phyloP scores from a whole-genome alignment of 441 rosid species.

The Kokia cookei region DNA sequence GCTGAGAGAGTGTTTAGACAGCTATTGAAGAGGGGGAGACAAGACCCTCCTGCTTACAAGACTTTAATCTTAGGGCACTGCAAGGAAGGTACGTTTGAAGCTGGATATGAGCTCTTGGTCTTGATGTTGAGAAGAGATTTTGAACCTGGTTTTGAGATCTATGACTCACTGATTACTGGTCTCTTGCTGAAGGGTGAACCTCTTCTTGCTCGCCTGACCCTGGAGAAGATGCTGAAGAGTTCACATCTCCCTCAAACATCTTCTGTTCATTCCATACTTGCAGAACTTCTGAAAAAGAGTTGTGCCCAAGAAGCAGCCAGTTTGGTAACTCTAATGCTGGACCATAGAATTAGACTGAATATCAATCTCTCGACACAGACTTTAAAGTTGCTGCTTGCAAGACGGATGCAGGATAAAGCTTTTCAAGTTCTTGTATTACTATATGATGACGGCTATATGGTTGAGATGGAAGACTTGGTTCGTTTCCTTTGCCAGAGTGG shows the following conservation, averaged over 20 bases:
- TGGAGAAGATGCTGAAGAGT: slow-evolving; percentile 70
- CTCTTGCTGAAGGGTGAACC: slow-evolving; percentile 52
- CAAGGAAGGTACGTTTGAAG: slow-evolving; percentile 50
- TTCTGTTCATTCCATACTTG: slow-evolving; percentile 49
- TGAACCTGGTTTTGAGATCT: slow-evolving; percentile 58
- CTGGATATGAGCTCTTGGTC: slow-evolving; percentile 59
- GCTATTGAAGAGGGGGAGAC: slow-evolving; percentile 76
- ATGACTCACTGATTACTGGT: slow-evolving; percentile 48
- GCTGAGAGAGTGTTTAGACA: slow-evolving; percentile 74
- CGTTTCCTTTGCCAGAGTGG: slow-evolving; percentile 41
- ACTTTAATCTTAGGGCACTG: slow-evolving; percentile 74
- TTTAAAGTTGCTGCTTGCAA: slow-evolving; percentile 43
- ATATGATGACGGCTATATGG: slow-evolving; percentile 51
- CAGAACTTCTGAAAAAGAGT: slow-evolving; percentile 46
- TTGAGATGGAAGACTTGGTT: slow-evolving; percentile 49
- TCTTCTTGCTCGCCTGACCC: slow-evolving; percentile 50
- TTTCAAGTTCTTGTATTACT: slow-evolving; percentile 40
- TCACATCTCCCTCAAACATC: slow-evolving; percentile 55
- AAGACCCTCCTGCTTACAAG: slow-evolving; percentile 65
- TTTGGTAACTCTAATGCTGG: slow-evolving; percentile 55
- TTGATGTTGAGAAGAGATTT: slow-evolving; percentile 70
- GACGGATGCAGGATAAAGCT: slow-evolving; percentile 41
- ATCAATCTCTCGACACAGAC: slow-evolving; percentile 49
- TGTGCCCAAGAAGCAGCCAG: slow-evolving; percentile 46
- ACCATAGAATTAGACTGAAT: slow-evolving; percentile 48